Conservation (phyloP, 2,329 filamentous ascomycete species). For the Aspergillus fischeri region DNA sequence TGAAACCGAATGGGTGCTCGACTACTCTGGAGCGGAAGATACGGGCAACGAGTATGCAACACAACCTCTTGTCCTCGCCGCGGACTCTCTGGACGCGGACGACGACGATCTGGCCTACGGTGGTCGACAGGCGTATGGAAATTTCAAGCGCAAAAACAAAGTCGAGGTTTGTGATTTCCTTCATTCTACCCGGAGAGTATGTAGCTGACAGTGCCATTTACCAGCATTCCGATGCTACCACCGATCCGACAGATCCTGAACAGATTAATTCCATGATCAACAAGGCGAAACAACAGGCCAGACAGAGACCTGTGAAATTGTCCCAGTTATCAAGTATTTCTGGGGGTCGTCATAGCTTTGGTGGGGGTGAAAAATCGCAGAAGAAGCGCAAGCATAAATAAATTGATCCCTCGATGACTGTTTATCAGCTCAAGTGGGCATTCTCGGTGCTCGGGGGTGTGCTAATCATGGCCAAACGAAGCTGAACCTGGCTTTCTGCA, state of each 20-base stretch:
- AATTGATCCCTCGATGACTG: neutral
- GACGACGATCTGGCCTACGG: conserved; percentile 25
- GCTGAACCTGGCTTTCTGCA: neutral
- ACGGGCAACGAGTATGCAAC: conserved; percentile 12
- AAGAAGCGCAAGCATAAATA: conserved; percentile 24
- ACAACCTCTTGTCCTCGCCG: conserved; percentile 28
- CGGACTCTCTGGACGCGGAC: conserved; percentile 32
- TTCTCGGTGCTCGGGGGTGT: neutral
- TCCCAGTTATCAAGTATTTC: conserved; percentile 30
- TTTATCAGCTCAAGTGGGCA: neutral
- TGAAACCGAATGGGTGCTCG: conserved; percentile 43
- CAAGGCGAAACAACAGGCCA: conserved; percentile 15
- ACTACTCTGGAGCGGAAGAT: conserved; percentile 25
- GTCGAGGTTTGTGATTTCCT: conserved; percentile 18
- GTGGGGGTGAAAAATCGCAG: conserved; percentile 14
- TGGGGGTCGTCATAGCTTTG: conserved; percentile 15
- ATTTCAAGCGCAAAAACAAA: conserved; percentile 35
- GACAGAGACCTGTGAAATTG: conserved; percentile 18
- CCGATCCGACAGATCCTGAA: conserved; percentile 3
- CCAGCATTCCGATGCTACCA: neutral
- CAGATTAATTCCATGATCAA: conserved; percentile 15
- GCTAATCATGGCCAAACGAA: neutral
- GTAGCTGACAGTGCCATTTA: conserved; percentile 5
- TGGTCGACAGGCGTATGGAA: conserved; percentile 37
- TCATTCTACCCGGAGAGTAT: neutral